Conservation (phyloP, 805 yeast genomes). For the Alloascoidea hylecoeti region DNA sequence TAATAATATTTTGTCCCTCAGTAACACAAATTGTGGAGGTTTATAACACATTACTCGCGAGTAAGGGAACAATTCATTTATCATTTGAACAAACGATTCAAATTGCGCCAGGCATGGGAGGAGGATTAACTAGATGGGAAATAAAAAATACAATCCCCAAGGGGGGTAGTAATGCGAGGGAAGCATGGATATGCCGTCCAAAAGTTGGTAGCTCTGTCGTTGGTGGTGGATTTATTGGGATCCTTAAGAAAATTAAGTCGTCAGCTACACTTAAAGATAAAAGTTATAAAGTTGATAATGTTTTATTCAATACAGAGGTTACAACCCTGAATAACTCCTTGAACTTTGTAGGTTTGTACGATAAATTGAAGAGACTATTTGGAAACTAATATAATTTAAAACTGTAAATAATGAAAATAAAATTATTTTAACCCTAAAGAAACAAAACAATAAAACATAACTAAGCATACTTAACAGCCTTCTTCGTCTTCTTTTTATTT, state of each 20-base stretch:
- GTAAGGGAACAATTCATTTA: constrained; percentile 18
- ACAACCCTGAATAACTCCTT: too few relatives aligned
- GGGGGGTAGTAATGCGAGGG: constrained; percentile 23
- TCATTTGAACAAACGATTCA: constrained; percentile 25
- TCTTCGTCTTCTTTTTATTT: constrained; percentile 43
- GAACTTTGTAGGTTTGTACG: too few relatives aligned
- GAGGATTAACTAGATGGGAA: constrained; percentile 39
- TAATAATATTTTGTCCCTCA: constrained; percentile 32
- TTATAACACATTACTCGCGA: constrained; percentile 15
- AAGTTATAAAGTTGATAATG: too few relatives aligned
- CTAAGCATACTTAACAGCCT: too few relatives aligned
- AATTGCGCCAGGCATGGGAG: constrained; percentile 32
- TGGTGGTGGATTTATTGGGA: constrained; percentile 37
- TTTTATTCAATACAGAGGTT: too few relatives aligned
- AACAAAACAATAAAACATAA: too few relatives aligned
- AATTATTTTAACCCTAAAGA: too few relatives aligned
- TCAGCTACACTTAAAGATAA: not conserved
- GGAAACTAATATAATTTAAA: too few relatives aligned
- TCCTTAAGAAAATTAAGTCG: constrained; percentile 21
- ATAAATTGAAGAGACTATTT: too few relatives aligned
- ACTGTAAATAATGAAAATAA: too few relatives aligned
- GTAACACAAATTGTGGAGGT: constrained; percentile 31
- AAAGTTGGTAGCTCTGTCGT: constrained; percentile 30
- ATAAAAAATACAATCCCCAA: constrained; percentile 23
- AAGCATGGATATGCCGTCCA: constrained; percentile 32